These are phyloP conservation scores for Fraxinus cuspidata DNA, from an alignment of 257 asterid species.

Conservation along the genomic window DNA sequence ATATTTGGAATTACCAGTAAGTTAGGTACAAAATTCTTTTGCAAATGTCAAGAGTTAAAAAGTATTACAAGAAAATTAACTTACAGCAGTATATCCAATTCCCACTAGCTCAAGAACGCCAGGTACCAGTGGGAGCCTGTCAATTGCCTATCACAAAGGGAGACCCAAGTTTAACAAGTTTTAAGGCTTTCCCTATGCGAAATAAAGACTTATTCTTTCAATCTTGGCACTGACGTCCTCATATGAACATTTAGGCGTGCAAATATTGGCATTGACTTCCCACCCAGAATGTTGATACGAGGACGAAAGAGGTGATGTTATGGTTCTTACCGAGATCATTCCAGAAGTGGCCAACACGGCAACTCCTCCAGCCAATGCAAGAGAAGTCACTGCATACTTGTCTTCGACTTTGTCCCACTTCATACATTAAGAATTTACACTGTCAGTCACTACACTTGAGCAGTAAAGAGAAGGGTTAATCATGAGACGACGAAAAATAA, in stretches of 20 bases:
- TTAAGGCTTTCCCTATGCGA: neutral
- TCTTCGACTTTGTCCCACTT: constrained; percentile 94
- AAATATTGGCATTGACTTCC: neutral
- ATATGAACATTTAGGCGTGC: too few species aligned
- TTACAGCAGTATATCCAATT: constrained; percentile 83
- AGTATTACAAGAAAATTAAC: constrained; percentile 18
- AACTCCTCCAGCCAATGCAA: constrained; percentile 64
- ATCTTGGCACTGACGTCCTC: too few species aligned
- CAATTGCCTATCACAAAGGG: constrained; percentile 60
- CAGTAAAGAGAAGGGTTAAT: neutral
- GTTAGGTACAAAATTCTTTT: neutral
- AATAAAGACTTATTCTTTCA: neutral
- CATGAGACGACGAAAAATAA: neutral
- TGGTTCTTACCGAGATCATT: constrained; percentile 55
- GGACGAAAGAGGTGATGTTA: neutral
- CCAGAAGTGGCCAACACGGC: constrained; percentile 70
- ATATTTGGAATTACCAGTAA: neutral
- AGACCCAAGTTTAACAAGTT: neutral
- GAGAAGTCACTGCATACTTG: constrained; percentile 81
- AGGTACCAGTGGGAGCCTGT: constrained; percentile 86
- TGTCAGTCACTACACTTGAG: neutral
- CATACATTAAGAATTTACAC: neutral
- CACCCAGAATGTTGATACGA: neutral
- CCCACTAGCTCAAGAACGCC: constrained; percentile 89
- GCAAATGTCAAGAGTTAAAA: neutral